Base-by-base conservation (phyloP, 805 yeast genomes). In the Metschnikowia continentalis region DNA sequence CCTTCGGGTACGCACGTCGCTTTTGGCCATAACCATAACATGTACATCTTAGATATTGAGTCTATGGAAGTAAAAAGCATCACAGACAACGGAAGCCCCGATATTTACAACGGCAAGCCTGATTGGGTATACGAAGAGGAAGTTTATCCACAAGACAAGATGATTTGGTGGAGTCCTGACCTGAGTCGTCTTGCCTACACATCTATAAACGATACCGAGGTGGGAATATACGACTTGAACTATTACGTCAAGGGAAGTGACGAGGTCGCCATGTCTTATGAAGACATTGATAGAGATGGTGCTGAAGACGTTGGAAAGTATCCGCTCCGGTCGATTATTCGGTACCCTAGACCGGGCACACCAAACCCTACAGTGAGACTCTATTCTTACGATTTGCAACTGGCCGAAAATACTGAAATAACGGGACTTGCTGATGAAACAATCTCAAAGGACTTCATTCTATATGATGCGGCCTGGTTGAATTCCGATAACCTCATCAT, bases 61-160 rank as follows among this genome's bases (percentile, higher is more conserved):
- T 19, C 49, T 2, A 61, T 56, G 5, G 52, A 55, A 4, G 52
- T 64, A 3, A 61, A 54, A 0, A 73, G 68, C 50, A 62, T 81
- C 8, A 79, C 86, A 0, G 52, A 54, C 4, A 86, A 80, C 61
- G 91, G 90, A 0, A 68, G 76, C 11, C 61, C 54, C 0, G 67
- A 75, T 15, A 69, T 86, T 3, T 74, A 77, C 53, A 83, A 87
- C 57, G 96, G 89, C 5, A 83, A 76, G 54, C 83, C 91, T 0
- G 94, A 87, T 61, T 88, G 95, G 94, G 84, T 87, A 1, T 87
- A 87, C 64, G 95, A 88, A 63, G 95, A 88, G 61, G 96, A 88
- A 60, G 88, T 88, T 1, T 66, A 83, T 11, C 76, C 76, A 0
- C 59, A 69, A 14, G 91, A 85, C 54, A 67, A 64, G 35, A 81